Evolutionary conservation across 176 grass and related monocot species (phyloP).

Genomic region (Aegilops sharonensis): DNA sequence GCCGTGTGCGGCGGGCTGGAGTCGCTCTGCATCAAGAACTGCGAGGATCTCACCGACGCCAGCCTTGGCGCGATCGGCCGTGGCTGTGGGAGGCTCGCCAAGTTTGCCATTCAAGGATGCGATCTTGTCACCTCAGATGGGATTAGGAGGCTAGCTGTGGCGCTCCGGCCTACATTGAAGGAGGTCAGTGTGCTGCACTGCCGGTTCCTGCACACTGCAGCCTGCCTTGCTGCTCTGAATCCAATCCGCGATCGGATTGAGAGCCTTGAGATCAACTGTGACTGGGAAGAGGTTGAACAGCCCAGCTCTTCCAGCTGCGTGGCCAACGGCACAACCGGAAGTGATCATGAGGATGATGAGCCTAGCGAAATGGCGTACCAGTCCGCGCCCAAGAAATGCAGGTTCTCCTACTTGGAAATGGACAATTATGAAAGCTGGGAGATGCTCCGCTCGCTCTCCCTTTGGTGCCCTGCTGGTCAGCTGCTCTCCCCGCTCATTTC

Average conservation of each 20-base stretch:
- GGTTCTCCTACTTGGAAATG: constrained; percentile 40
- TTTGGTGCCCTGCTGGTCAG: constrained; percentile 83
- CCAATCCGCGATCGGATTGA: constrained; percentile 66
- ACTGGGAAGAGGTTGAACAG: constrained; percentile 47
- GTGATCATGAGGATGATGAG: constrained; percentile 40
- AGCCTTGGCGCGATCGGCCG: constrained; percentile 66
- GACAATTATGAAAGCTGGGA: constrained; percentile 66
- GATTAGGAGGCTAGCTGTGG: constrained; percentile 39
- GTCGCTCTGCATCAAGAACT: constrained; percentile 70
- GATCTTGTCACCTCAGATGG: constrained; percentile 57
- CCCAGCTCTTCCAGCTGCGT: neutral
- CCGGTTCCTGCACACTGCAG: constrained; percentile 51
- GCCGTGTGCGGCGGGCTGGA: constrained; percentile 78
- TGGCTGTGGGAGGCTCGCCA: constrained; percentile 67
- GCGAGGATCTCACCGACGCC: constrained; percentile 68
- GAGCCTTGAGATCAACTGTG: constrained; percentile 86
- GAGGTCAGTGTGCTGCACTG: constrained; percentile 72
- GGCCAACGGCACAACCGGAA: constrained; percentile 25
- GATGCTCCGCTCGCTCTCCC: constrained; percentile 65
- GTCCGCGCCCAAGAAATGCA: constrained; percentile 61
- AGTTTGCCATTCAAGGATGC: constrained; percentile 65
- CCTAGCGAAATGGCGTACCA: constrained; percentile 32
- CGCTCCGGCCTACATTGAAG: constrained; percentile 60
- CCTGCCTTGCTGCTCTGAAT: constrained; percentile 53
- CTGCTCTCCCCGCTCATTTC: constrained; percentile 59